These are phyloP conservation scores for Xanthoconium separans DNA, from an alignment of 1,284 basidiomycete species.

Conservation along the genomic window DNA sequence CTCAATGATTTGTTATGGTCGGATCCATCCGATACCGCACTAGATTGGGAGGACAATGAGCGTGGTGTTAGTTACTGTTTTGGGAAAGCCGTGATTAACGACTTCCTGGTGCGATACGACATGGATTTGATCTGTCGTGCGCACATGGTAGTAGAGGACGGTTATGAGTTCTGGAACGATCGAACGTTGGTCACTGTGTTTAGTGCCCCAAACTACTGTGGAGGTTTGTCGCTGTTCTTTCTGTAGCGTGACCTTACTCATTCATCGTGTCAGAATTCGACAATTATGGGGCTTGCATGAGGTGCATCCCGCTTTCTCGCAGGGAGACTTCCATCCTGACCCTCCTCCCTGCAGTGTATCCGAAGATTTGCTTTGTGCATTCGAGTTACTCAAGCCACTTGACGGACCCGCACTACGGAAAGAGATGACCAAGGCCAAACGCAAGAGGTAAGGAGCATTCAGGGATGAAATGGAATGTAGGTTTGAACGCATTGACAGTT, in stretches of 20 bases:
- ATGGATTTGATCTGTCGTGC: constrained; percentile 99
- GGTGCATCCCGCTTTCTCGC: constrained; percentile 41
- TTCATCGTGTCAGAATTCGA: constrained; percentile 72
- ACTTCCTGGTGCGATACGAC: constrained; percentile 90
- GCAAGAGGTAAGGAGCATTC: constrained; percentile 71
- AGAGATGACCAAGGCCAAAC: constrained; percentile 98
- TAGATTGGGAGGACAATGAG: constrained; percentile 99
- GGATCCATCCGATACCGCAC: constrained; percentile 95
- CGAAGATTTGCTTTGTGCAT: constrained; percentile 96
- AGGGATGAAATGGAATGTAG: background rate
- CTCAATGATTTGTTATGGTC: constrained; percentile 98
- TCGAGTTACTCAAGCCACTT: constrained; percentile 95
- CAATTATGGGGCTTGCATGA: constrained; percentile 97
- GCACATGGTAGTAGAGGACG: constrained; percentile 99
- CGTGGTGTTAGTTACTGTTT: constrained; percentile 99
- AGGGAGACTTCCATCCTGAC: constrained; percentile 10
- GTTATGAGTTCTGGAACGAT: constrained; percentile 99
- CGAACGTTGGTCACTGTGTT: constrained; percentile 98
- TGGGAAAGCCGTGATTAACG: constrained; percentile 96
- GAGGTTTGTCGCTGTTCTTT: constrained; percentile 57
- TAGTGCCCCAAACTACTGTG: constrained; percentile 96
- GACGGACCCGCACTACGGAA: constrained; percentile 95
- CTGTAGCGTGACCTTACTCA: constrained; percentile 15
- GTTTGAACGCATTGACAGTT: constrained; percentile 19
- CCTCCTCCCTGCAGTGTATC: constrained; percentile 65